Evolutionary conservation across 768 basidiomycete species (phyloP).

Genomic region (Fomitopsis pulvina): DNA sequence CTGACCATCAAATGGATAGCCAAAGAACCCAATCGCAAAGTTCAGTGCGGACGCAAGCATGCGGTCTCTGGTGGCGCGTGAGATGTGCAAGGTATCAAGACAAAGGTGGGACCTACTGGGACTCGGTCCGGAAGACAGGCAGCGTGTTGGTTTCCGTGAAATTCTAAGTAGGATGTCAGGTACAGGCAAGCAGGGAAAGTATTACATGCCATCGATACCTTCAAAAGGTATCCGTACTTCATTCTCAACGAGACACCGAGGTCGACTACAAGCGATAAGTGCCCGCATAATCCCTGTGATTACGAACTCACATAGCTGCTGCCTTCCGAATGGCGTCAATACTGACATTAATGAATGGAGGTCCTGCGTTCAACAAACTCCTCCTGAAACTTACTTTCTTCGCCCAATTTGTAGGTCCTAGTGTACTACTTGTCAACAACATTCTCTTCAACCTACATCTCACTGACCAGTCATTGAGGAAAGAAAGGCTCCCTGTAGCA

Average conservation of each 20-base stretch:
- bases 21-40: constrained; percentile 48
- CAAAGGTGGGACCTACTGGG: constrained; percentile 27
- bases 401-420: constrained; percentile 90
- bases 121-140: constrained; percentile 49
- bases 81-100: neutral
- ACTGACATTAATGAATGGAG: constrained; percentile 33
- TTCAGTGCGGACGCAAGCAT: constrained; percentile 48
- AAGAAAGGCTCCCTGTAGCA: constrained; percentile 57
- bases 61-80: constrained; percentile 27
- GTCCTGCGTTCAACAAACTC: neutral
- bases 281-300: neutral
- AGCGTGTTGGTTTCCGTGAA: constrained; percentile 31
- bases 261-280: constrained; percentile 23
- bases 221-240: constrained; percentile 36
- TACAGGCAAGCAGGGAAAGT: too few relatives aligned
- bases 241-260: constrained; percentile 36
- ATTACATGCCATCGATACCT: constrained; percentile 19
- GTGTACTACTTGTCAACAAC: neutral
- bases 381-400: constrained; percentile 53
- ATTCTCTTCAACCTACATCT: constrained; percentile 1
- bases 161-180: constrained; percentile 26
- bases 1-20: constrained; percentile 36
- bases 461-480: constrained; percentile 77
- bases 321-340: constrained; percentile 85
- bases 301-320: constrained; percentile 66